Percentiles rank a stretch among this genome's conserved stretches.
Evolutionary conservation across 2,329 filamentous ascomycete species (phyloP).

Genomic region (Hypoxylon sp.): DNA sequence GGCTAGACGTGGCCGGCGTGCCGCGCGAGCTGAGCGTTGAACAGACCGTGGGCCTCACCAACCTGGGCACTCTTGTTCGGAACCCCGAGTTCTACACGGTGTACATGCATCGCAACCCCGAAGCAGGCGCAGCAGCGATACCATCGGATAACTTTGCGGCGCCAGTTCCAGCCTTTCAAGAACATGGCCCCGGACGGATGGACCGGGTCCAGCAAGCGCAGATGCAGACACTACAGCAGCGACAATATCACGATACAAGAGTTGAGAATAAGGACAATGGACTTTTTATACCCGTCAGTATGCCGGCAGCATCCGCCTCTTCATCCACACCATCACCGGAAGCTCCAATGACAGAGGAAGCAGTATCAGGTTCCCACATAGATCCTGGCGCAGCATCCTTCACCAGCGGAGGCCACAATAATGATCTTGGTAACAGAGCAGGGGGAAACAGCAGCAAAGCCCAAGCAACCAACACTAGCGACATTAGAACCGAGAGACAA

Average conservation of each 20-base stretch:
- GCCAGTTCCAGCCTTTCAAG: not conserved
- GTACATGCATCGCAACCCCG: constrained; percentile 35
- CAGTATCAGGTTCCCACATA: constrained; percentile 19
- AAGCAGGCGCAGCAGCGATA: not conserved
- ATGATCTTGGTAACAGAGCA: not conserved
- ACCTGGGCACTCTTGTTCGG: constrained; percentile 53
- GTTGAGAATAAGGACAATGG: not conserved
- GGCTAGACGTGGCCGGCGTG: constrained; percentile 59
- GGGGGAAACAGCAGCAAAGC: constrained; percentile 4
- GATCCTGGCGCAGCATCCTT: constrained; percentile 18
- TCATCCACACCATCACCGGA: constrained; percentile 10
- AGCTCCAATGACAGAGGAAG: not conserved
- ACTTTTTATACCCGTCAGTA: not conserved
- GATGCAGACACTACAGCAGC: not conserved
- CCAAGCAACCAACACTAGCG: not conserved
- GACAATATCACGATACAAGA: not conserved
- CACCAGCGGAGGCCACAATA: constrained; percentile 4
- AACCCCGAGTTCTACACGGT: constrained; percentile 49
- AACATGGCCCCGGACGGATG: not conserved
- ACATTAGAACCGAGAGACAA: not conserved
- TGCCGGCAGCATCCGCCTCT: not conserved
- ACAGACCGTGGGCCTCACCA: constrained; percentile 57
- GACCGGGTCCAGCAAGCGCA: constrained; percentile 4
- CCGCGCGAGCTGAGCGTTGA: constrained; percentile 58
- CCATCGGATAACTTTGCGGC: not conserved